Evolutionary conservation across 192 early-diverging fungal genomes (phyloP).

Genomic region (Podila clonocystis): DNA sequence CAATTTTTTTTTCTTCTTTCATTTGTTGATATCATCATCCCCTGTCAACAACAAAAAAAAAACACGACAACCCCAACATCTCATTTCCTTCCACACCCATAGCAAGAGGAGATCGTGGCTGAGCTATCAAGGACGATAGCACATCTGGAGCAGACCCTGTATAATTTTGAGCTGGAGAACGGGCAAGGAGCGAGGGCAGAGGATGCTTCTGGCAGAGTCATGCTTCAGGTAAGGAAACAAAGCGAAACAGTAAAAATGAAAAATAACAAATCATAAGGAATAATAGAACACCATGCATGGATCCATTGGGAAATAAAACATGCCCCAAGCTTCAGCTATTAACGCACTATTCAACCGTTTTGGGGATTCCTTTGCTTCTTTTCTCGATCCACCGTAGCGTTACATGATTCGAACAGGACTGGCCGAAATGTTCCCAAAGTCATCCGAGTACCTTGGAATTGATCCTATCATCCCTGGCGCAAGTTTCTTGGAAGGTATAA

Average conservation of each 20-base stretch:
- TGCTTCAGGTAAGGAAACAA: conserved; percentile 20
- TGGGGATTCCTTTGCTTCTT: background rate
- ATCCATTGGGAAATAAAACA: background rate
- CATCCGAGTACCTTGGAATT: conserved; percentile 45
- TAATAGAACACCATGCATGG: background rate
- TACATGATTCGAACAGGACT: conserved; percentile 51
- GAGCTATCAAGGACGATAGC: conserved; percentile 25
- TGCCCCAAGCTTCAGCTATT: background rate
- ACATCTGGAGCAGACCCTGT: conserved; percentile 37
- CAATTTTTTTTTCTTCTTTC: too few species aligned
- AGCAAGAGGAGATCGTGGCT: conserved; percentile 31
- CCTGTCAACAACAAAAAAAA: background rate
- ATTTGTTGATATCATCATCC: background rate
- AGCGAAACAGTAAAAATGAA: too few species aligned
- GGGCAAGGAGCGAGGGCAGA: conserved; percentile 7
- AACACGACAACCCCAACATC: background rate
- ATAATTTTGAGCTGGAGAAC: conserved; percentile 31
- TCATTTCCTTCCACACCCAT: background rate
- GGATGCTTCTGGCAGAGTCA: conserved; percentile 23
- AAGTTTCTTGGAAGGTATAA: conserved; percentile 40
- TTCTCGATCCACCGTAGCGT: conserved; percentile 12
- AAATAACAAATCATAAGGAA: too few species aligned
- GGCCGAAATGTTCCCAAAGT: conserved; percentile 53
- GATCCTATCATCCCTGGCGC: conserved; percentile 25
- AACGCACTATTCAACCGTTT: too few species aligned